Evolutionary conservation across 225 moss, liverwort and hornwort species (phyloP).

Genomic region (Pleurozium schreberi): DNA sequence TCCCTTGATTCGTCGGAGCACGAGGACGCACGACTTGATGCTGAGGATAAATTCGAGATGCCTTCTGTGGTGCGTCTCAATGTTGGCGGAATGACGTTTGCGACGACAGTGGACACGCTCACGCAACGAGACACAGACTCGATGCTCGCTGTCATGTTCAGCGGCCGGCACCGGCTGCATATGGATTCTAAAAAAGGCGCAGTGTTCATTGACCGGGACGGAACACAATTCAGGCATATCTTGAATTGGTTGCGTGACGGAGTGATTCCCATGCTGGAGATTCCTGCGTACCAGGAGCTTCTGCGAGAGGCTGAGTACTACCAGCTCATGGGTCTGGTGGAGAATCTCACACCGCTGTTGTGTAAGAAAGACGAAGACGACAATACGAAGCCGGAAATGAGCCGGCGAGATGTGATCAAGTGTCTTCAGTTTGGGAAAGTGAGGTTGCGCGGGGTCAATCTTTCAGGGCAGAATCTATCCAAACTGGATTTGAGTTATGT

Average conservation of each 20-base stretch:
- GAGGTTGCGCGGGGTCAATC: constrained; percentile 73
- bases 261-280: constrained; percentile 61
- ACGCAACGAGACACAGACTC: constrained; percentile 83
- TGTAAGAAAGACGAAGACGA: constrained; percentile 71
- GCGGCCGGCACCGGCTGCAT: constrained; percentile 88
- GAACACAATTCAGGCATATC: constrained; percentile 89
- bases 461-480: constrained; percentile 73
- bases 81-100: constrained; percentile 71
- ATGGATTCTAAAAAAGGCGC: constrained; percentile 81
- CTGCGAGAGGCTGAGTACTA: constrained; percentile 94
- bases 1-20: constrained; percentile 2
- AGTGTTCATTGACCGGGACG: constrained; percentile 93
- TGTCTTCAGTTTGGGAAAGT: constrained; percentile 76
- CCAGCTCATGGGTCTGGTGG: constrained; percentile 72
- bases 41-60: constrained; percentile 6
- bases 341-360: constrained; percentile 37
- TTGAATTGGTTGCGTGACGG: constrained; percentile 97
- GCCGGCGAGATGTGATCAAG: constrained; percentile 79
- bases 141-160: constrained; percentile 98
- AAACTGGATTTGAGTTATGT: constrained; percentile 84
- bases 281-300: constrained; percentile 73
- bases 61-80: constrained; percentile 79
- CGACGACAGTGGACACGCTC: constrained; percentile 80
- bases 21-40: neutral
- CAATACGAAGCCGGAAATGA: constrained; percentile 92